Base-by-base conservation (phyloP, 192 early-diverging fungal species). In the Entomortierella beljakovae region DNA sequence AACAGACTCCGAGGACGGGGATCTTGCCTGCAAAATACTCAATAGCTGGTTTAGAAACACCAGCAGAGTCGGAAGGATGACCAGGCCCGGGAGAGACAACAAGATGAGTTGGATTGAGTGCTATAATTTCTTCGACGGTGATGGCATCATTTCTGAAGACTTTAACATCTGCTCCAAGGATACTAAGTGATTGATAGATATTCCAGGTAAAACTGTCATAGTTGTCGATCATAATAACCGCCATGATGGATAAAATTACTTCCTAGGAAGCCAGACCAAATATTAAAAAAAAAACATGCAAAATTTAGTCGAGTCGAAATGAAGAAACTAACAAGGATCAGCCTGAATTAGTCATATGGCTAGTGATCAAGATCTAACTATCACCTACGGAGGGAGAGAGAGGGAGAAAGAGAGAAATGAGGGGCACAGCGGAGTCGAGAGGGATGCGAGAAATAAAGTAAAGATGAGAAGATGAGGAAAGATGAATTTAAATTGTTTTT, bases 191-290 rank as follows among this genome's bases (percentile, higher is more conserved):
- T 86, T 99, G 97, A 84, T 98, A 99, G 34, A 99, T 88, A 83
- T 99, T 99, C 90, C 95, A 99, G 29, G 97, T 98, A 74, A 99
- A 99, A 67, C 91, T 93, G 86, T 99, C 98, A 89, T 97, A 99
- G 72, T 98, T 98, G 86, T 99, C 98, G 57, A 99, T 96, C 70
- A 98, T 87, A 56, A 98, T 64, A 42, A 92, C 90, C 32, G 89
- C 75, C 86, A 90, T 88, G 68, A 43, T 80, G 51, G 59, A 43
- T 20, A 57, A 6, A 6, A 34, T 16, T 33, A 10, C 29, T 57
- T 57, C 13, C 31, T 34, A 16, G 3, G 32, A 16, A 4, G 10
- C 34, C 3, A 1, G 31, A 18, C 2, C 2, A 53, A 8, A 53
- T 8, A 53, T 2, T 13, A 26, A 53, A 28, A 29, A 29, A 7